Evolutionary conservation across 179 eudicot species (phyloP), one percentile per base, ranked within the genome.

Genomic region (Patellifolia procumbens): DNA sequence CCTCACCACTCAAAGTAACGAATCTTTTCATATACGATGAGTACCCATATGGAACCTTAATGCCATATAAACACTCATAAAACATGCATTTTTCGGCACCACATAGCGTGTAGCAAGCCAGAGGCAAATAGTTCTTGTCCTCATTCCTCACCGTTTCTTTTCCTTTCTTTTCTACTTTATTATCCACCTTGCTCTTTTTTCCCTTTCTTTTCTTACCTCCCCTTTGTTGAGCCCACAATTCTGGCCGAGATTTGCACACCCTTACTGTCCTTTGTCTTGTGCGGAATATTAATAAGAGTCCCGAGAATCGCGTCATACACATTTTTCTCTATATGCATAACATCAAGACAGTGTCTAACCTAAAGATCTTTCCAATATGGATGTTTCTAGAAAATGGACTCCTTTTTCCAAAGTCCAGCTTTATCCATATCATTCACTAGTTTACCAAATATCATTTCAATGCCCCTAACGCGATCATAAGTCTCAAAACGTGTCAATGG

Each of bases 71-170:
- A 45, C 11, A 61, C n/a, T 45, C 24, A 45, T 32, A 56, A 74
- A 31, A 60, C 0, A 0, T 4, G 1, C 26, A 19, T 7, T 43
- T 45, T 7, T 68, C 72, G 22, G 5, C 37, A 24, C 17, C 42
- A 31, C 68, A 74, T 26, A 74, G 12, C 22, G 76, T 72, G 42
- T 56, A 56, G 58, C 65, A 56, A 4, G 75, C 26, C 7, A 22
- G 65, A 24, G 74, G 74, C 17, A 70, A 31, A 70, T 48, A 70
- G 12, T 16, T 52, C 24, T 52, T 52, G 2, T 20, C 58, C 13
- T 59, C 19, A 48, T 46, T 26, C 48, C 5, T 37, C 5, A 35
- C 59, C 20, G 46, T 43, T 70, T 45, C 16, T 59, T 28, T 22
- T 46, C 37, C 42, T 15, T 48, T 22, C 11, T 48, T 48, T 48